phyloP scores from a whole-genome alignment of 495 filamentous ascomycete species.

The Penicillium angulare region DNA sequence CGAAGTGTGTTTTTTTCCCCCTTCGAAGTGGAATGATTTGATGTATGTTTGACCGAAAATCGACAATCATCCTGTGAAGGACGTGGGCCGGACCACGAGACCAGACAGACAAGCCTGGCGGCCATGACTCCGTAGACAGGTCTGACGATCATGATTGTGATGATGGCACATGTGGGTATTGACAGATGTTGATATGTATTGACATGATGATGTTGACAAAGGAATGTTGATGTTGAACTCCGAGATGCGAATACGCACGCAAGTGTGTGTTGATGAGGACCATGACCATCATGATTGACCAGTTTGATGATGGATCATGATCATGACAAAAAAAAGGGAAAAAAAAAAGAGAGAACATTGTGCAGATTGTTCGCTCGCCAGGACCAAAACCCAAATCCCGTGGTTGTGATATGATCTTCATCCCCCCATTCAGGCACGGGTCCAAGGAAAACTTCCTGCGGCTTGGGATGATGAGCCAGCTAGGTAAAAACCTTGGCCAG shows the following conservation, averaged over 20 bases:
- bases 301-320: too few species aligned
- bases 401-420: constrained; percentile 1
- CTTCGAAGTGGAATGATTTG: not conserved
- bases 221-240: not conserved
- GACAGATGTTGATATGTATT: not conserved
- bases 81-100: not conserved
- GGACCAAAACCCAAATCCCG: too few species aligned
- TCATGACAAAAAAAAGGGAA: too few species aligned
- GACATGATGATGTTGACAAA: not conserved
- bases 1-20: too few species aligned
- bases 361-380: not conserved
- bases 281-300: too few species aligned
- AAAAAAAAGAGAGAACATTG: too few species aligned
- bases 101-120: not conserved
- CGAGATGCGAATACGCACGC: too few species aligned
- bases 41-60: not conserved
- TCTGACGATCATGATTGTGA: not conserved
- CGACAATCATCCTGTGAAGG: not conserved
- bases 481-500: constrained; percentile 10
- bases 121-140: not conserved
- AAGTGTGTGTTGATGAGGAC: too few species aligned
- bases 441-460: constrained; percentile 7
- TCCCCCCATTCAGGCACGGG: not conserved
- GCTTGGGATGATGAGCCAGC: not conserved
- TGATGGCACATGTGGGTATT: too few species aligned